Conservation (phyloP, 805 yeast genomes). For the Teunomyces cretensis region DNA sequence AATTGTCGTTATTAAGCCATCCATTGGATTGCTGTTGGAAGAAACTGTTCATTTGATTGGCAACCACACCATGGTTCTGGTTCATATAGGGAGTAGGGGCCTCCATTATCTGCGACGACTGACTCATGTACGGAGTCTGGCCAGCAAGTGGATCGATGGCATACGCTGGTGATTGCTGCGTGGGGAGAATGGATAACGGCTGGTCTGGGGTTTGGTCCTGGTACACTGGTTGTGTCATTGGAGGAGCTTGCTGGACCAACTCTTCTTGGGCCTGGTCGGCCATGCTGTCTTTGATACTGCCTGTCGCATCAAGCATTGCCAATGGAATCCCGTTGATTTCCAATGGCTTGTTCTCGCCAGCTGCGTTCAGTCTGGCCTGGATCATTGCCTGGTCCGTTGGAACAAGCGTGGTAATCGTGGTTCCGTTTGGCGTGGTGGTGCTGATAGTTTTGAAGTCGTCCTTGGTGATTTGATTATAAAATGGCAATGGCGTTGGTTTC, state of each 20-base stretch:
- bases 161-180: slow-evolving; percentile 3
- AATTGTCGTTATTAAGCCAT: slow-evolving; percentile 67
- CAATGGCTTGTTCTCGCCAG: slow-evolving; percentile 51
- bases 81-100: slow-evolving; percentile 11
- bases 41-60: slow-evolving; percentile 52
- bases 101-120: not conserved
- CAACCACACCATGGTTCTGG: slow-evolving; percentile 13
- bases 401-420: slow-evolving; percentile 83
- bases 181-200: not conserved
- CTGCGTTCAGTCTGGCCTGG: slow-evolving; percentile 59
- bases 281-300: slow-evolving; percentile 46
- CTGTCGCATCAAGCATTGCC: slow-evolving; percentile 76
- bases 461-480: slow-evolving; percentile 84
- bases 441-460: slow-evolving; percentile 86
- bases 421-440: slow-evolving; percentile 88
- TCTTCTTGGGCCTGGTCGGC: not conserved
- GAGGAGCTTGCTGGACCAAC: not conserved
- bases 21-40: slow-evolving; percentile 82
- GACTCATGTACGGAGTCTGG: slow-evolving; percentile 4
- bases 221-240: not conserved
- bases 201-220: not conserved
- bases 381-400: slow-evolving; percentile 79
- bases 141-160: not conserved
- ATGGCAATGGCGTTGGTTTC: slow-evolving; percentile 73
- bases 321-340: slow-evolving; percentile 71